Conservation (phyloP, 768 basidiomycete genomes). For the Cyathus striatus region DNA sequence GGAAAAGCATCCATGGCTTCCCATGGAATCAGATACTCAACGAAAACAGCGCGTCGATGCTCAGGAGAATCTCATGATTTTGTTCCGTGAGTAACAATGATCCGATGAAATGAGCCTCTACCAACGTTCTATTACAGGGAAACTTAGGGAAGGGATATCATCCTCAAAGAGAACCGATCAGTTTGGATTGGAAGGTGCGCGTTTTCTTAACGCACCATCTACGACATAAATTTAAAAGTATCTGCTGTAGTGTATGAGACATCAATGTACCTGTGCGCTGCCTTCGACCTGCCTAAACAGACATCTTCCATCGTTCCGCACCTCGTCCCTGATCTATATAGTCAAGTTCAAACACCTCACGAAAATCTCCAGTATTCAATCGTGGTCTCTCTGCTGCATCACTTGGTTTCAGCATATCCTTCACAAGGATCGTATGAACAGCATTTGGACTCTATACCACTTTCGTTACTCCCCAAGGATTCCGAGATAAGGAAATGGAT, state of each 20-base stretch:
- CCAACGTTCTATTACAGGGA: conserved; percentile 38
- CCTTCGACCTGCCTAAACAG: conserved; percentile 61
- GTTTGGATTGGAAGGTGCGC: conserved; percentile 66
- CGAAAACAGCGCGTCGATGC: conserved; percentile 41
- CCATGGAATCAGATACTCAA: conserved; percentile 24
- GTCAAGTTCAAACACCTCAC: conserved; percentile 16
- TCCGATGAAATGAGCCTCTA: conserved; percentile 1
- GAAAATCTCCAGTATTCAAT: conserved; percentile 21
- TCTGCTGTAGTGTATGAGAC: conserved; percentile 59
- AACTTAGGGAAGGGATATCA: conserved; percentile 68
- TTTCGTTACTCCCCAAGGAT: conserved; percentile 27
- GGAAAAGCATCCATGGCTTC: conserved; percentile 24
- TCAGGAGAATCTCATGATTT: conserved; percentile 65
- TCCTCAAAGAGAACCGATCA: conserved; percentile 53
- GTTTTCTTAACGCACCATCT: neutral
- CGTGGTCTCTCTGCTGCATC: conserved; percentile 53
- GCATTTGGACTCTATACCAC: conserved; percentile 35
- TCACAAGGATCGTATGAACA: conserved; percentile 56
- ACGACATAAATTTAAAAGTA: neutral
- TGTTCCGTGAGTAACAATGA: conserved; percentile 45
- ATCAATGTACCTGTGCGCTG: conserved; percentile 57
- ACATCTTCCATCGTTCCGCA: conserved; percentile 57
- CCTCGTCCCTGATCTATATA: conserved; percentile 48
- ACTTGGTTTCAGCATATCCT: conserved; percentile 54
- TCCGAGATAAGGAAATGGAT: conserved; percentile 47